A percentile compares a stretch with the other conserved stretches of the same genome.
Evolutionary conservation across 2,329 filamentous ascomycete species (phyloP).

Genomic region (Escovopsis sp.): DNA sequence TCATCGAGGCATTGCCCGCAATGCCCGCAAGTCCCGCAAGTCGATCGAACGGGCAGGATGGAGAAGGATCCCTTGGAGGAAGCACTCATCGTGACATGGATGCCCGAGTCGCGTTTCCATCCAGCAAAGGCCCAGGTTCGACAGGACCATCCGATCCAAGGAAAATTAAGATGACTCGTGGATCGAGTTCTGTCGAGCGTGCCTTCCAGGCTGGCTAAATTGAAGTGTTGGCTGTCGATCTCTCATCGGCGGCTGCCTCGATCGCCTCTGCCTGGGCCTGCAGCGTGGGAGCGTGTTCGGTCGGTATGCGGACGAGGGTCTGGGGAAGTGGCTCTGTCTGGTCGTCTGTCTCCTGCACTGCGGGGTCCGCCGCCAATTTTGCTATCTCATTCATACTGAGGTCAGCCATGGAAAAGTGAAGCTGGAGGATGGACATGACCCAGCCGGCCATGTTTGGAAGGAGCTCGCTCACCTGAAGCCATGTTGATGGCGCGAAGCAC

Average conservation of each 20-base stretch:
- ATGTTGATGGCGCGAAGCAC: conserved; percentile 74
- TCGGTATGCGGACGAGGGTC: conserved; percentile 72
- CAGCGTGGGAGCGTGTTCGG: conserved; percentile 54
- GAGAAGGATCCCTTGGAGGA: no score
- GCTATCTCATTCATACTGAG: conserved; percentile 25
- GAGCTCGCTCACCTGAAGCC: conserved; percentile 48
- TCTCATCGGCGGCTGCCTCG: conserved; percentile 27
- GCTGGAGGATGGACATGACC: no score
- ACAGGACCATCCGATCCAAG: background rate
- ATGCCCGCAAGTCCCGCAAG: no score
- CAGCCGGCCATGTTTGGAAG: background rate
- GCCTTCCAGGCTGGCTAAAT: background rate
- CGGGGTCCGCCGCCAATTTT: conserved; percentile 49
- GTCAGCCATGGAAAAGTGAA: no score
- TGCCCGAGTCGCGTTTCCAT: no score
- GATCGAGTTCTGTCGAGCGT: background rate
- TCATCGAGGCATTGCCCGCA: no score
- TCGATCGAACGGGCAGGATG: no score
- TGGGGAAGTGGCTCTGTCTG: conserved; percentile 49
- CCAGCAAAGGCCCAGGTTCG: no score
- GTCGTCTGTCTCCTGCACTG: conserved; percentile 21
- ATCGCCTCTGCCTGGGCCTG: conserved; percentile 43
- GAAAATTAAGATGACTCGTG: no score
- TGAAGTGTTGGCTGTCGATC: conserved; percentile 3
- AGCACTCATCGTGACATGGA: no score